Evolutionary conservation across 495 filamentous ascomycete genomes (phyloP).

Genomic region (Hypoxylon rickii): DNA sequence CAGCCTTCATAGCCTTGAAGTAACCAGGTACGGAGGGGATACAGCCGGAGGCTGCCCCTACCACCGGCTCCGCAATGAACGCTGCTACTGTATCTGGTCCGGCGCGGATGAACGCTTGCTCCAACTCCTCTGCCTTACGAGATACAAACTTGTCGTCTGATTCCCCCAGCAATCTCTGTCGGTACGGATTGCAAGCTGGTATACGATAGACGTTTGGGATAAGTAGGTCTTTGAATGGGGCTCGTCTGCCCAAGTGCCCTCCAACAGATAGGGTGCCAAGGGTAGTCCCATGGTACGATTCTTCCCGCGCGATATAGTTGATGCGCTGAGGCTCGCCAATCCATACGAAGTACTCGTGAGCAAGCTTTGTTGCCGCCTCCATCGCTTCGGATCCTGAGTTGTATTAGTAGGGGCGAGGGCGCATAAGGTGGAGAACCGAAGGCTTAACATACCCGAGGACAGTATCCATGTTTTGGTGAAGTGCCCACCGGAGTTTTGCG

Average conservation of each 20-base stretch:
- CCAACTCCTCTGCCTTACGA: slow-evolving; percentile 66
- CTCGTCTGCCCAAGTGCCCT: slow-evolving; percentile 64
- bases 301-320: slow-evolving; percentile 67
- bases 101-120: slow-evolving; percentile 72
- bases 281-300: slow-evolving; percentile 79
- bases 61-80: slow-evolving; percentile 74
- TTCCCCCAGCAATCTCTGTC: slow-evolving; percentile 40
- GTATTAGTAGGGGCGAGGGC: not conserved
- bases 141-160: slow-evolving; percentile 51
- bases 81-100: slow-evolving; percentile 75
- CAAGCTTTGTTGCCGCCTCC: slow-evolving; percentile 71
- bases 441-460: slow-evolving; percentile 22
- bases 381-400: slow-evolving; percentile 68
- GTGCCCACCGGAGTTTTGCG: slow-evolving; percentile 46
- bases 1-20: slow-evolving; percentile 65
- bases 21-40: slow-evolving; percentile 70
- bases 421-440: not conserved
- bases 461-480: slow-evolving; percentile 48
- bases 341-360: slow-evolving; percentile 70
- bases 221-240: slow-evolving; percentile 70
- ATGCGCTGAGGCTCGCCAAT: slow-evolving; percentile 43
- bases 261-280: slow-evolving; percentile 67
- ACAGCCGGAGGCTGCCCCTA: slow-evolving; percentile 67
- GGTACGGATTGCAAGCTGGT: slow-evolving; percentile 64
- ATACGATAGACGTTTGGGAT: slow-evolving; percentile 64